These are phyloP conservation scores for Pseudisothecium myosuroides DNA, from an alignment of 225 moss, liverwort and hornwort genomes.

Conservation along the genomic window DNA sequence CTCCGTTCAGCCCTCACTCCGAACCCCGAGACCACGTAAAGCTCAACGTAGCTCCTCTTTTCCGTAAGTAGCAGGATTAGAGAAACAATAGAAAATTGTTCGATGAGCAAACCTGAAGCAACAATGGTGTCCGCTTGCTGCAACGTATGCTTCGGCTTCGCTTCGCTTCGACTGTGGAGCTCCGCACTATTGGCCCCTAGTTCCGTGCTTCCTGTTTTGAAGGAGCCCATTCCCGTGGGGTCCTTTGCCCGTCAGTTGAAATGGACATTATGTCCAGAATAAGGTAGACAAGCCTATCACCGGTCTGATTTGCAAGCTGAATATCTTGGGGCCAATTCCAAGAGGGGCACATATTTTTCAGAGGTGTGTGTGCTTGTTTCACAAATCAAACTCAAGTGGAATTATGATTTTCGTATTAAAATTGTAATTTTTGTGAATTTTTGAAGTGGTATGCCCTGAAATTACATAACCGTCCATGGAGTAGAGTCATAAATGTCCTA, in stretches of 20 bases:
- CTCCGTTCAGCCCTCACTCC: not conserved
- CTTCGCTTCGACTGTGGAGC: not conserved
- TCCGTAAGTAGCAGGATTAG: not conserved
- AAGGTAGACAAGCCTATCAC: too few relatives aligned
- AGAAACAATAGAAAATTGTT: not conserved
- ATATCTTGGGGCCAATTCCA: too few relatives aligned
- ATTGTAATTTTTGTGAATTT: too few relatives aligned
- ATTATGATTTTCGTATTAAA: too few relatives aligned
- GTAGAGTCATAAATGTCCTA: too few relatives aligned
- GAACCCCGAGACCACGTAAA: not conserved
- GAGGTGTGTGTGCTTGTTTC: too few relatives aligned
- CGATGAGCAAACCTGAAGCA: not conserved
- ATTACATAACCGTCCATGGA: too few relatives aligned
- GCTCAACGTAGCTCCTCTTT: not conserved
- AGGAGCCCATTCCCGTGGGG: not conserved
- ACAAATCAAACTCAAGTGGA: too few relatives aligned
- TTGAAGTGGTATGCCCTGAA: too few relatives aligned
- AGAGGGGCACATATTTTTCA: too few relatives aligned
- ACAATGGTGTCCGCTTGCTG: not conserved
- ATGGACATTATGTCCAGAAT: too few relatives aligned
- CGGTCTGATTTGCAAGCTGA: too few relatives aligned
- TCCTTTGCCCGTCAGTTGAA: not conserved
- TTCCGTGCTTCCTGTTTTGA: not conserved
- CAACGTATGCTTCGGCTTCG: not conserved
- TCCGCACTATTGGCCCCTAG: not conserved